Conservation (phyloP, 179 eudicot genomes). For the Actinidia arguta region DNA sequence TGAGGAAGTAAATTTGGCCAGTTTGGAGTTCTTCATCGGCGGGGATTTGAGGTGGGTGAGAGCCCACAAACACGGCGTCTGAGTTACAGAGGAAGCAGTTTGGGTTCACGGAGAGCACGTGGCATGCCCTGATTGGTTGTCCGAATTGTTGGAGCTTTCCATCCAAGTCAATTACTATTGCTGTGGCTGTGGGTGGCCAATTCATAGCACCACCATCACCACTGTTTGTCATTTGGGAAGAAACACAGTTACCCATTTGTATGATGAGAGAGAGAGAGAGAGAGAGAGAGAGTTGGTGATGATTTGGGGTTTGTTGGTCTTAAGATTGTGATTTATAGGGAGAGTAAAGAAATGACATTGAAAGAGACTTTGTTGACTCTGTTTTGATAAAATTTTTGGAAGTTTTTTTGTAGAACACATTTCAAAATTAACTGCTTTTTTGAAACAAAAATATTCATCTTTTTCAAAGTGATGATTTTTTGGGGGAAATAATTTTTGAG, state of each 20-base stretch:
- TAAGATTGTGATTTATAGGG: background rate
- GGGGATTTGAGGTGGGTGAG: conserved; percentile 35
- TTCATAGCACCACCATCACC: background rate
- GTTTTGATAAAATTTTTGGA: too few species aligned
- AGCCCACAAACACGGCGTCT: conserved; percentile 56
- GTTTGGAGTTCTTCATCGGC: conserved; percentile 45
- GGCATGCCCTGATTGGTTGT: conserved; percentile 43
- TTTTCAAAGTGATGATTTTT: too few species aligned
- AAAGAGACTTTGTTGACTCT: too few species aligned
- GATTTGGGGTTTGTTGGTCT: background rate
- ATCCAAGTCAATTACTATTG: conserved; percentile 45
- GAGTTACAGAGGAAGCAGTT: conserved; percentile 55
- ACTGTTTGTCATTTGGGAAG: conserved; percentile 12
- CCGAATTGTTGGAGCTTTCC: conserved; percentile 55
- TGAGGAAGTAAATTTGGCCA: conserved; percentile 57
- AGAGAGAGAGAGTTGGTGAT: background rate
- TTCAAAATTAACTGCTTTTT: too few species aligned
- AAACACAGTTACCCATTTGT: conserved; percentile 38
- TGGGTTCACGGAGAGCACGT: conserved; percentile 49
- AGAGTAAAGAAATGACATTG: too few species aligned
- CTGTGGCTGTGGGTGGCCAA: conserved; percentile 19
- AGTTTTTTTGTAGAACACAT: too few species aligned
- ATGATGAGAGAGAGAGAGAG: too few species aligned
- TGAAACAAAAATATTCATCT: too few species aligned
- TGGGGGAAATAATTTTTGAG: too few species aligned